Evolutionary conservation across 495 filamentous ascomycete genomes (phyloP), one percentile per base, ranked within the genome.

Genomic region (Trichoderma orchidacearum): DNA sequence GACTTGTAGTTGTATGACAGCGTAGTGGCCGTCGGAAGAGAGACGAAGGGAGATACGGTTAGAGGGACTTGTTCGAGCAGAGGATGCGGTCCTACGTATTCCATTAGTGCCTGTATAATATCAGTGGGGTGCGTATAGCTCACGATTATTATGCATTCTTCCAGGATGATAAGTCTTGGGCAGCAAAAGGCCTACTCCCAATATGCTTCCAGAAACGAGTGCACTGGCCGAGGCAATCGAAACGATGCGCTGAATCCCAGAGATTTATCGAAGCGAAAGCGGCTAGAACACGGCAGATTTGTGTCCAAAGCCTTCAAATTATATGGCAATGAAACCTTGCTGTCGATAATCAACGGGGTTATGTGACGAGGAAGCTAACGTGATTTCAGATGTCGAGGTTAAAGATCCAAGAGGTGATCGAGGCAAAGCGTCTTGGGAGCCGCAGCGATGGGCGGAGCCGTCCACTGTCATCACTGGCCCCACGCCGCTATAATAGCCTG

Each of bases 1-100:
- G 83, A 76, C 65, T 89, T 90, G 80, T 96, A 98, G 45, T 86
- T 95, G 73, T 96, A 97, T 30, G 93, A 93, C 1, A 98, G 82
- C 2, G 93, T 96, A 50, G 90, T 85, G 27, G 93, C 84, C 8
- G 86, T 83, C 29, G 94, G 93, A 35, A 97, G 88, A 58, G 83
- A 86, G 69, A 96, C 83, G 76, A 95, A 96, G 25, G 93, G 93
- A 30, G 91, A 96, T 55, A 96, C 90, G 58, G 89, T 92, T 53
- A 97, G 78, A 54, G 91, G 88, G 54, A 96, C 80, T 71, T 98
- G 93, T 59, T 88, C 87, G 48, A 97, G 86, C 59, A 95, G 81
- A 21, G 86, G 87, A 70, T 96, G 90, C 3, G 87, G 81, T 57
- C 80, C 88, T 93, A 53, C 4, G 54, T 1, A 57, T 51, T 51